Percentiles rank a stretch among this genome's conserved stretches.
phyloP scores from a whole-genome alignment of 106 monocot genomes.

The Amphibolis antarctica region DNA sequence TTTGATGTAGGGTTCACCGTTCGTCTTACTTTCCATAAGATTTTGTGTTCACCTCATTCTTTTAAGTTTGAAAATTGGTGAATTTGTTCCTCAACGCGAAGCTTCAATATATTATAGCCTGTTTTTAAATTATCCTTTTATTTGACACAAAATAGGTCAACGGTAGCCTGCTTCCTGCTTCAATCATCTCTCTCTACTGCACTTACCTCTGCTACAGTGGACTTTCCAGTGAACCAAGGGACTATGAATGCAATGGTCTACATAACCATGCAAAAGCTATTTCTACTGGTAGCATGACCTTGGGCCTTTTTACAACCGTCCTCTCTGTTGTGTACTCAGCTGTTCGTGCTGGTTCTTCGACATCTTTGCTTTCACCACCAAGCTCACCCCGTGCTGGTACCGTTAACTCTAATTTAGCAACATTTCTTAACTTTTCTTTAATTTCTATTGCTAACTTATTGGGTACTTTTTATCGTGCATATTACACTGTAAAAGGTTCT shows the following conservation, averaged over 20 bases:
- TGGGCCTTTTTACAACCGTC: slow-evolving; percentile 84
- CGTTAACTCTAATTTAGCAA: neutral
- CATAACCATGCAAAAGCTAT: slow-evolving; percentile 81
- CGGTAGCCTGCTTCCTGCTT: slow-evolving; percentile 93
- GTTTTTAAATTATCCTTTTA: neutral
- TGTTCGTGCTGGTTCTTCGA: slow-evolving; percentile 98
- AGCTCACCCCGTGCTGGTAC: slow-evolving; percentile 69
- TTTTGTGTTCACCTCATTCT: no score
- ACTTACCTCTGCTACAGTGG: slow-evolving; percentile 91
- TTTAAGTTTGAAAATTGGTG: no score
- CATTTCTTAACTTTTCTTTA: neutral
- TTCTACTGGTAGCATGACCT: slow-evolving; percentile 84
- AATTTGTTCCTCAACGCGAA: no score
- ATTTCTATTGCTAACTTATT: neutral
- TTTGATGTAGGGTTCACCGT: no score
- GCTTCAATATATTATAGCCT: no score
- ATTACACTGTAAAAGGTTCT: no score
- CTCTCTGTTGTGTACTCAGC: slow-evolving; percentile 95
- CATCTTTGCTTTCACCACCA: slow-evolving; percentile 66
- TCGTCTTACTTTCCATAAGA: no score
- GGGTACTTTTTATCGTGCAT: no score
- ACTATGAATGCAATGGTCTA: slow-evolving; percentile 88
- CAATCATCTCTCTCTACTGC: slow-evolving; percentile 88
- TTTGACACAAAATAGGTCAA: slow-evolving; percentile 45
- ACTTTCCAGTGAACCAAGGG: slow-evolving; percentile 90